These are phyloP conservation scores for Porcisia deanei DNA, from an alignment of 208 protist genomes.

Conservation along the genomic window DNA sequence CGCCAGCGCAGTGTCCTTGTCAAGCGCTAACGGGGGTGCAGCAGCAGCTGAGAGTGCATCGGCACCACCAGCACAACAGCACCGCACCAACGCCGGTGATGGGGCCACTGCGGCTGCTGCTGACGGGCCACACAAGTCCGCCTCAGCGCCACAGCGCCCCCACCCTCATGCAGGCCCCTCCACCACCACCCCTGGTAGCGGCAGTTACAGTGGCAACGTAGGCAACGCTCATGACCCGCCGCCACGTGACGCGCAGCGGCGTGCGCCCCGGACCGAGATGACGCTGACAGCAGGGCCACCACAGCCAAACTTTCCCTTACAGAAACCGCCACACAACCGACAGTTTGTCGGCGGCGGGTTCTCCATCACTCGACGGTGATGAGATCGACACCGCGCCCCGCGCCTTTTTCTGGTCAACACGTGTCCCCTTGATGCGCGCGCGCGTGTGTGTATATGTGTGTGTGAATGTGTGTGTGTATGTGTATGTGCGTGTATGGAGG, in stretches of 20 bases:
- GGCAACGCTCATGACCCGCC: not conserved
- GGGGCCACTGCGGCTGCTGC: not conserved
- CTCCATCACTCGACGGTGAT: slow-evolving; percentile 39
- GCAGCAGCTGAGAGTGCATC: not conserved
- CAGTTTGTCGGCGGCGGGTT: slow-evolving; percentile 86
- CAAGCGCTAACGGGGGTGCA: not conserved
- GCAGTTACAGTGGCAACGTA: not conserved
- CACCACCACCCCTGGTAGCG: not conserved
- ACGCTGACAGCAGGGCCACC: slow-evolving; percentile 58
- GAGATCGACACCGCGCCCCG: not conserved
- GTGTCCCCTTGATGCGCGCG: no score
- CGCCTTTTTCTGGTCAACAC: no score
- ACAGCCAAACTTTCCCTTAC: slow-evolving; percentile 63
- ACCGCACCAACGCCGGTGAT: not conserved
- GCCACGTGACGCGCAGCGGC: not conserved
- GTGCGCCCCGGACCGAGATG: slow-evolving; percentile 5
- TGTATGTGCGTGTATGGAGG: not conserved
- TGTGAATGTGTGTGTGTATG: not conserved
- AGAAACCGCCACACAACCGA: slow-evolving; percentile 54
- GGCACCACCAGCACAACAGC: not conserved
- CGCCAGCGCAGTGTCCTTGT: not conserved
- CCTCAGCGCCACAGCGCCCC: not conserved
- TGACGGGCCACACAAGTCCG: not conserved
- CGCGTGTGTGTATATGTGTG: no score
- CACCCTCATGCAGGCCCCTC: not conserved